Evolutionary conservation across 768 basidiomycete genomes (phyloP).

Genomic region (Cantharellus anzutake): DNA sequence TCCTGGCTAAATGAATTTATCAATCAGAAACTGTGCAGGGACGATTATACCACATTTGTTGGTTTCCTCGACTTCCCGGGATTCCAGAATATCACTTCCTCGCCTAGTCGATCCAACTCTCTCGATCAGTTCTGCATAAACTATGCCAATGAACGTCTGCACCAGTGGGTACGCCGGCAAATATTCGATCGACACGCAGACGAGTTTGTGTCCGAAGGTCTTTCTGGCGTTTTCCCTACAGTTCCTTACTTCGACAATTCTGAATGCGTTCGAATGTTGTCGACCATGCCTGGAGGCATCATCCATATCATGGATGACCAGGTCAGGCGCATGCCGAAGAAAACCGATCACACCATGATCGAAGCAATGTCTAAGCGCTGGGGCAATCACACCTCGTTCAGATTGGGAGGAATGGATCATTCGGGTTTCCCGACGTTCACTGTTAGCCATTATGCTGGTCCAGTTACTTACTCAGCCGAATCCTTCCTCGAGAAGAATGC

Average conservation of each 20-base stretch:
- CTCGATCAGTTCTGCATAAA: constrained; percentile 95
- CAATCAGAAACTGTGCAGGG: constrained; percentile 86
- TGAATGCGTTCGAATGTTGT: constrained; percentile 72
- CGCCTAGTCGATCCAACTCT: constrained; percentile 66
- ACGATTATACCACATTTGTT: constrained; percentile 83
- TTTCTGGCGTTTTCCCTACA: constrained; percentile 46
- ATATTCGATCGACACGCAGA: constrained; percentile 66
- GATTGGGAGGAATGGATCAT: constrained; percentile 50
- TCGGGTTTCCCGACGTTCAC: constrained; percentile 76
- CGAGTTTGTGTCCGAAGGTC: constrained; percentile 72
- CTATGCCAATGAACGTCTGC: constrained; percentile 84
- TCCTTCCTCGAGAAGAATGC: constrained; percentile 77
- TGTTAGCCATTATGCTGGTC: constrained; percentile 77
- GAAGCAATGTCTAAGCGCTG: constrained; percentile 89
- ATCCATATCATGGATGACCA: constrained; percentile 98
- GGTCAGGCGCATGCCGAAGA: constrained; percentile 65
- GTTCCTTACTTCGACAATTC: constrained; percentile 78
- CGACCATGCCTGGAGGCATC: constrained; percentile 75
- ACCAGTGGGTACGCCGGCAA: constrained; percentile 59
- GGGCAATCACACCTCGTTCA: constrained; percentile 88
- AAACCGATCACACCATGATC: constrained; percentile 86
- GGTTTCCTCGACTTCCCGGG: constrained; percentile 91
- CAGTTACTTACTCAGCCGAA: constrained; percentile 83
- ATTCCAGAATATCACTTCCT: constrained; percentile 53
- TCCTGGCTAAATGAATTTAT: constrained; percentile 93